Evolutionary conservation across 1,284 basidiomycete species (phyloP).

Genomic region (Puccinia triticina): DNA sequence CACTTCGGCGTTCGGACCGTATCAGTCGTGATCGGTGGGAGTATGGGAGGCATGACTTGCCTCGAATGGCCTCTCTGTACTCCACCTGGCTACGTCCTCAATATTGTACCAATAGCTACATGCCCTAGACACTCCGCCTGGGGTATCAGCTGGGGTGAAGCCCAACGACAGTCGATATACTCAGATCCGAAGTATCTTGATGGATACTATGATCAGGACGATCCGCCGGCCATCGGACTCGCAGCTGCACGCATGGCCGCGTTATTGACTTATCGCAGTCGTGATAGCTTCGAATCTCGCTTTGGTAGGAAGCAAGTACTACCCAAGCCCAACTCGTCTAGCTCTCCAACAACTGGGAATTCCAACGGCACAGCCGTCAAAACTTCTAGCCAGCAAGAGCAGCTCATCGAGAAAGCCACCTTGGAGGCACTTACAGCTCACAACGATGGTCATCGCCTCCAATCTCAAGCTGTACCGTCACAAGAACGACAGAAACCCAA

Average conservation of each 20-base stretch:
- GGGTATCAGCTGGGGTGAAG: constrained; percentile 99
- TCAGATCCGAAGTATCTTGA: constrained; percentile 85
- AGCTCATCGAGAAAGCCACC: constrained; percentile 56
- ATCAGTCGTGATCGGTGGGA: constrained; percentile 89
- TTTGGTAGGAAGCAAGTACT: constrained; percentile 76
- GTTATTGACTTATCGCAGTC: constrained; percentile 84
- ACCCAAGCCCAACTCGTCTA: constrained; percentile 58
- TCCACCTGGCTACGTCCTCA: constrained; percentile 77
- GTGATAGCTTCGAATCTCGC: constrained; percentile 88
- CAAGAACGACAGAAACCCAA: constrained; percentile 28
- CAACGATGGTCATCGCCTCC: constrained; percentile 76
- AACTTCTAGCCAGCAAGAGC: too few species aligned
- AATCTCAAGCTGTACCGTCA: constrained; percentile 55
- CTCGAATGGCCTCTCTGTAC: constrained; percentile 93
- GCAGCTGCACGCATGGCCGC: constrained; percentile 95
- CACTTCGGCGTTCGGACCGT: constrained; percentile 78
- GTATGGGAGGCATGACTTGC: constrained; percentile 97
- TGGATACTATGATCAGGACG: constrained; percentile 73
- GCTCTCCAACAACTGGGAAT: constrained; percentile 56
- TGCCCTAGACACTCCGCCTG: constrained; percentile 93
- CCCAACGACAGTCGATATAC: constrained; percentile 94
- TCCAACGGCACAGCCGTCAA: constrained; percentile 59
- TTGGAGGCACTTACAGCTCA: constrained; percentile 71
- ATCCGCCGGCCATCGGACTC: constrained; percentile 79
- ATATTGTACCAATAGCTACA: constrained; percentile 87